Evolutionary conservation across 176 grass and related monocot species (phyloP).

Genomic region (Rhynchospora tenuis): DNA sequence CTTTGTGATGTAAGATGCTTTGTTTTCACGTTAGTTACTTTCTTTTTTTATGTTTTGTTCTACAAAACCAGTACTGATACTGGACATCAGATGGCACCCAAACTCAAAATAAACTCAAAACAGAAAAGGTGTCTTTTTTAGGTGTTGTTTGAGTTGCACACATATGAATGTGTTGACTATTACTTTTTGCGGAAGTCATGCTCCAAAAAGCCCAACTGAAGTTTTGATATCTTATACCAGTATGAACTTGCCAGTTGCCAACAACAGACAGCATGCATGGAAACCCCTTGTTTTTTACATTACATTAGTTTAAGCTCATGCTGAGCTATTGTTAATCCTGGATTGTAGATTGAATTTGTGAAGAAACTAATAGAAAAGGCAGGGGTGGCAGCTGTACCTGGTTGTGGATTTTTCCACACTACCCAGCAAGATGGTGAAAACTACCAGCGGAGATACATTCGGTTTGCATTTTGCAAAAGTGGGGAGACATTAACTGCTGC

Average conservation of each 20-base stretch:
- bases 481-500: constrained; percentile 58
- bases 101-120: not conserved
- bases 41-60: not conserved
- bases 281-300: too few relatives aligned
- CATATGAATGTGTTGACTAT: too few relatives aligned
- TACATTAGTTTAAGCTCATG: not conserved
- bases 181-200: too few relatives aligned
- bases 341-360: constrained; percentile 78
- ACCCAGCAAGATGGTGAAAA: constrained; percentile 12
- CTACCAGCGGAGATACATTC: constrained; percentile 46
- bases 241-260: too few relatives aligned
- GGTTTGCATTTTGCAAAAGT: constrained; percentile 90
- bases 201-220: too few relatives aligned
- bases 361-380: constrained; percentile 47
- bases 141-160: not conserved
- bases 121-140: not conserved
- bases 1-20: constrained; percentile 65
- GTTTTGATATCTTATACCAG: too few relatives aligned
- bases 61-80: not conserved
- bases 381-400: constrained; percentile 78
- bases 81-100: not conserved
- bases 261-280: too few relatives aligned
- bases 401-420: constrained; percentile 79
- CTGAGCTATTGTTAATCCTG: not conserved
- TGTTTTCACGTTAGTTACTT: not conserved